Conservation (phyloP, 306 rosid genomes). For the Ammopiptanthus mongolicus region DNA sequence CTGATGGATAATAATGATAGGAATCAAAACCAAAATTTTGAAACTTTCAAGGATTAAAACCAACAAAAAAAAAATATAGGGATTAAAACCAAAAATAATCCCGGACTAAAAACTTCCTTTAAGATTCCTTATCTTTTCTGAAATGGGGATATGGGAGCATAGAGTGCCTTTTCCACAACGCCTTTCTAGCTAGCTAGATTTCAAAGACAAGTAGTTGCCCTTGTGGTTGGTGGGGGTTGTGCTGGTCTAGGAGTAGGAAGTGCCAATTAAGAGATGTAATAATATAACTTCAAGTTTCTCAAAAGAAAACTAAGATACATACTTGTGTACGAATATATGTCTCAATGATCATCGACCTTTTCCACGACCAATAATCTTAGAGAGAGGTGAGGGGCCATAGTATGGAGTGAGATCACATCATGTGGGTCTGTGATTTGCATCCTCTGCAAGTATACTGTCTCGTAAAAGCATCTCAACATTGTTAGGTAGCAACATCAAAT, state of each 20-base stretch:
- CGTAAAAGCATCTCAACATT: constrained; percentile 40
- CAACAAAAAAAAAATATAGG: too few species aligned
- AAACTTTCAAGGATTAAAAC: too few species aligned
- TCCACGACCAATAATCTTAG: background rate
- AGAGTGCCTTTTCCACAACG: constrained; percentile 14
- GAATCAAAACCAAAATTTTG: too few species aligned
- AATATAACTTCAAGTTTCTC: background rate
- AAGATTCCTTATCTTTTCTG: too few species aligned
- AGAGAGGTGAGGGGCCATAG: background rate
- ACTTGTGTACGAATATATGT: background rate
- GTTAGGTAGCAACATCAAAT: constrained; percentile 38
- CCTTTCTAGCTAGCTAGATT: constrained; percentile 13
- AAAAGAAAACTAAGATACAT: background rate
- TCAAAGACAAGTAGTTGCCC: constrained; percentile 2
- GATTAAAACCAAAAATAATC: too few species aligned
- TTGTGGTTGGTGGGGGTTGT: constrained; percentile 14
- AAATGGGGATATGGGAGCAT: constrained; percentile 31
- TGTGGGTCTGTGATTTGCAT: constrained; percentile 37
- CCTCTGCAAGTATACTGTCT: constrained; percentile 29
- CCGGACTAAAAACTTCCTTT: too few species aligned
- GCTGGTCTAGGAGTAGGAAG: background rate
- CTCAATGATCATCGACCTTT: background rate
- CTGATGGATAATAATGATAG: too few species aligned
- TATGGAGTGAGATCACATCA: constrained; percentile 41
- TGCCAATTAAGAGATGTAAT: background rate